Evolutionary conservation across 2,329 filamentous ascomycete species (phyloP), one percentile per base, ranked within the genome.

Genomic region (Trichoderma brevicompactum): DNA sequence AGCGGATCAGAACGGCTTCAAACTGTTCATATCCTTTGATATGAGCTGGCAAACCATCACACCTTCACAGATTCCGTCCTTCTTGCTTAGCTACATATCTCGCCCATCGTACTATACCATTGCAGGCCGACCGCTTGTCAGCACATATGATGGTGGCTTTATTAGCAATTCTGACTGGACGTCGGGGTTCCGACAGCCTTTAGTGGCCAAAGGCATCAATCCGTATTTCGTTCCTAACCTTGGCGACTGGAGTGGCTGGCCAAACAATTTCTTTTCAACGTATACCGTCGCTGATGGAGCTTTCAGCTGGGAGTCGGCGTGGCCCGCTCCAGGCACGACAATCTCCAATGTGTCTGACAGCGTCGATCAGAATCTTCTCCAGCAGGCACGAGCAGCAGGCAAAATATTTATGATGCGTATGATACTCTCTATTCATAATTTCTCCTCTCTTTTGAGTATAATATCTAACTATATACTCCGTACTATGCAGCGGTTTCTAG

Each of bases 401-500:
- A 62, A 62, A 36, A 13, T 62, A 13, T 62, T 53, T 41, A 43
- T 62, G 59, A 62, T 62, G 59, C 59, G 59, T 62, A 4, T 53
- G 59, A 10, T 7, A 1, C 23, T 4, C 3, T 2, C 1, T 15
- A 34, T 50, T 2, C 38, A 15, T 8, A 7, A 10, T 15, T 10
- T 12, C 19, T 4, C 2, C 2, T 8, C 23, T 40, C 43, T 28
- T 49, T 12, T 32, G 12, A 60, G 4, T 15, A 12, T 19, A 17
- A 3, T 13, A 19, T n/a, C 56, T 59, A 15, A 50, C n/a, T 3
- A 32, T 2, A 6, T 8, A n/a, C n/a, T n/a, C n/a, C n/a, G n/a
- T n/a, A n/a, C n/a, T 23, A 9, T 34, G 7, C 17, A 62, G 59
- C 59, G 5, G 23, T 62, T 7, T 62, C 59, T n/a, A 62, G 59